Conservation (phyloP, 768 basidiomycete species). For the Boletus reticulatus region DNA sequence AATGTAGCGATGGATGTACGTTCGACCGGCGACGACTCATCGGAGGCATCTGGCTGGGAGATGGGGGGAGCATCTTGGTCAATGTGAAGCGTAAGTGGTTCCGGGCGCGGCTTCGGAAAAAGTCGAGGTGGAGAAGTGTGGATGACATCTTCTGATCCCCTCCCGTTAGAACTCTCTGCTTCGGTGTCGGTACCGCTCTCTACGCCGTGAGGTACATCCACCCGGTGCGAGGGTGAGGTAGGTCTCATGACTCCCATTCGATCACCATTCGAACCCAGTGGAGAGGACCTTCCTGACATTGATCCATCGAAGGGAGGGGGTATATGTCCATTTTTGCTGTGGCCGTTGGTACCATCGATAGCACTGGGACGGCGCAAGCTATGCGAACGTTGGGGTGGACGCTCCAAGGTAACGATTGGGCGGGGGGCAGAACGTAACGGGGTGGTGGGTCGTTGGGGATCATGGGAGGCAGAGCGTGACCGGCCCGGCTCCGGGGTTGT, state of each 20-base stretch:
- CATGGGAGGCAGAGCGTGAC: conserved; percentile 37
- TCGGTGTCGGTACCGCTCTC: conserved; percentile 78
- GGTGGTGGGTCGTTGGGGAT: conserved; percentile 16
- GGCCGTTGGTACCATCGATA: neutral
- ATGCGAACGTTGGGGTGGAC: conserved; percentile 32
- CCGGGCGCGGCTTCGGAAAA: conserved; percentile 42
- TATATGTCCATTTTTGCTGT: conserved; percentile 7
- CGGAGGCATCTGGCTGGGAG: conserved; percentile 39
- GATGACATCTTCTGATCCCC: conserved; percentile 25
- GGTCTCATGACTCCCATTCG: conserved; percentile 32
- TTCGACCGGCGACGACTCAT: conserved; percentile 65
- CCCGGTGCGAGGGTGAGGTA: conserved; percentile 58
- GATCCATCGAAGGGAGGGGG: conserved; percentile 18
- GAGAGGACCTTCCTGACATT: conserved; percentile 20
- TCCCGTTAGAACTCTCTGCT: conserved; percentile 46
- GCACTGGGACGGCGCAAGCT: conserved; percentile 25
- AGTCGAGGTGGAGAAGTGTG: conserved; percentile 38
- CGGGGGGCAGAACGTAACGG: conserved; percentile 23
- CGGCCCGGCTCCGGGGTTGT: conserved; percentile 41
- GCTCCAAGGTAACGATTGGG: conserved; percentile 34
- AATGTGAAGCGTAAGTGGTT: conserved; percentile 27
- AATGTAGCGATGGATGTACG: conserved; percentile 70
- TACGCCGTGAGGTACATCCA: conserved; percentile 69
- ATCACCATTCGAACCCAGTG: conserved; percentile 21
- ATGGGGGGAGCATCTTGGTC: conserved; percentile 15